A percentile compares a stretch with the other conserved stretches of the same genome.
These are phyloP conservation scores for Pyrenochaeta sp. DNA, from an alignment of 2,329 filamentous ascomycete species.

Conservation along the genomic window DNA sequence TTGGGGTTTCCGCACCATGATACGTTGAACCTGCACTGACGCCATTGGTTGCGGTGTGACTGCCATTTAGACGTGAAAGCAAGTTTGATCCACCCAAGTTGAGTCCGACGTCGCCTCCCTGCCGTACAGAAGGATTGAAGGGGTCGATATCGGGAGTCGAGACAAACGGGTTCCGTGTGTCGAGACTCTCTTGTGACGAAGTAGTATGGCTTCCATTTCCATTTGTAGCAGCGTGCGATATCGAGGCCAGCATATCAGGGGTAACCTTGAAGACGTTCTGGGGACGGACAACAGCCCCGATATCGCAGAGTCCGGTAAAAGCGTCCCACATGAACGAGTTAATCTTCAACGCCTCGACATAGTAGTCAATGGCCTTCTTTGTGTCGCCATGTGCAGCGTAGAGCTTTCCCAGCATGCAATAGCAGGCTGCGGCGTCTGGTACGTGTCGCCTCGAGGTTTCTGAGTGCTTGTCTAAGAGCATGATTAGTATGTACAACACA, in stretches of 20 bases:
- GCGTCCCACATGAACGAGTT: slow-evolving; percentile 99
- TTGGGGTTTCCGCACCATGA: slow-evolving; percentile 58
- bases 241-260: slow-evolving; percentile 65
- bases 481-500: slow-evolving; percentile 14
- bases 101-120: slow-evolving; percentile 44
- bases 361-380: slow-evolving; percentile 83
- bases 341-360: slow-evolving; percentile 84
- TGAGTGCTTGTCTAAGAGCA: slow-evolving; percentile 70
- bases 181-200: slow-evolving; percentile 27
- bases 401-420: slow-evolving; percentile 85
- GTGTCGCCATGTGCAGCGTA: slow-evolving; percentile 82
- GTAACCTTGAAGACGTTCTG: slow-evolving; percentile 86
- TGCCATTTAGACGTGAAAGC: slow-evolving; percentile 56
- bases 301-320: slow-evolving; percentile 87
- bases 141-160: slow-evolving; percentile 54
- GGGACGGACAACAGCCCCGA: slow-evolving; percentile 77
- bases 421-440: slow-evolving; percentile 85
- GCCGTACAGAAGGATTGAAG: slow-evolving; percentile 51
- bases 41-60: slow-evolving; percentile 39
- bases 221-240: slow-evolving; percentile 46
- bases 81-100: slow-evolving; percentile 49
- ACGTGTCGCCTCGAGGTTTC: slow-evolving; percentile 76
- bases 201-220: slow-evolving; percentile 23
- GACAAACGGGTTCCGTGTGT: slow-evolving; percentile 41
- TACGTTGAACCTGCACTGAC: slow-evolving; percentile 20